Evolutionary conservation across 306 rosid species (phyloP).

Genomic region (Castanea sativa): DNA sequence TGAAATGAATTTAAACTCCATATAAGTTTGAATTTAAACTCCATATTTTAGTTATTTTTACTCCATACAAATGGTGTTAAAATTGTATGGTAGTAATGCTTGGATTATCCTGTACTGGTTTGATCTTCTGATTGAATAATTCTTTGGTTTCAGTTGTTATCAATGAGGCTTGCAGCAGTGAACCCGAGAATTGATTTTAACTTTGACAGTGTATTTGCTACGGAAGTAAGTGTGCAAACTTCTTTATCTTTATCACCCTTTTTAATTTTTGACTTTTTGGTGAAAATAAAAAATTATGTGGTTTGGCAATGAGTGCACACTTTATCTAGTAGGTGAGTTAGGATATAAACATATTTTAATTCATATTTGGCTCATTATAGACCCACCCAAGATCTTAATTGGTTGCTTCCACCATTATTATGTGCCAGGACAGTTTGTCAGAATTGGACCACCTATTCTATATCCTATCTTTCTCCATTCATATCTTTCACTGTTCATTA

Average conservation of each 20-base stretch:
- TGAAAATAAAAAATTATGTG: not conserved
- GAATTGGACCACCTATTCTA: constrained; percentile 12
- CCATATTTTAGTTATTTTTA: not conserved
- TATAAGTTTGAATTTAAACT: constrained; percentile 14
- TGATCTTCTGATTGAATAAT: constrained; percentile 27
- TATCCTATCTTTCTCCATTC: not conserved
- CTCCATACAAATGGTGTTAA: not conserved
- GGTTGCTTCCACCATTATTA: not conserved
- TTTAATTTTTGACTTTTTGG: not conserved
- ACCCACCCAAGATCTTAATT: constrained; percentile 6
- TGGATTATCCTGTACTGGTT: constrained; percentile 8
- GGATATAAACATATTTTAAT: not conserved
- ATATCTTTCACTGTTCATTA: not conserved
- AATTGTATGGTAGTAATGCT: constrained; percentile 5
- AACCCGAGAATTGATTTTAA: constrained; percentile 82
- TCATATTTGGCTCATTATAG: not conserved
- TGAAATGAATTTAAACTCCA: not conserved
- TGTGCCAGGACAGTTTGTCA: not conserved
- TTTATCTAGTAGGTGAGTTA: not conserved
- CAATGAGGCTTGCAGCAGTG: constrained; percentile 92
- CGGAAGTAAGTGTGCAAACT: constrained; percentile 60
- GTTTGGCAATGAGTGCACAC: not conserved
- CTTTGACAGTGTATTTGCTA: constrained; percentile 67
- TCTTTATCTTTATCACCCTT: not conserved
- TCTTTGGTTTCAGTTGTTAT: constrained; percentile 67